Base-by-base conservation (phyloP, 176 grass and related monocot genomes). In the Areca catechu region DNA sequence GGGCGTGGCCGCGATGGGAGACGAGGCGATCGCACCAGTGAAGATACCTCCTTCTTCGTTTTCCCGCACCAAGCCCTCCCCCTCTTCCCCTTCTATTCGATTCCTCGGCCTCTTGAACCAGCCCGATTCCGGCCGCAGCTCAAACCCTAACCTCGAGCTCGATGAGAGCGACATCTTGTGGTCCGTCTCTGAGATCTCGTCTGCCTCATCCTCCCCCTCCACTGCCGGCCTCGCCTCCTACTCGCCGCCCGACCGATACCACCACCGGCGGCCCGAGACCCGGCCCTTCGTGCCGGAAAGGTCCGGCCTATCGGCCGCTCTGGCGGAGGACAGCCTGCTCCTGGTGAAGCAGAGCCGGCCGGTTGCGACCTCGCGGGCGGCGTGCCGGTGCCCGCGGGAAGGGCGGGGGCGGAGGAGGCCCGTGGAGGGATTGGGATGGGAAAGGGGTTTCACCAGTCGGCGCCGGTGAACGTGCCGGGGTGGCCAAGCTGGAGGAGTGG, bases 121-220 rank as follows among this genome's bases (percentile, higher is more conserved):
- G 50, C 82, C 85, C 1, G 85, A 69, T 43, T 43, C 10, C 34
- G 34, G 10, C 34, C 10, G 10, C 28, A 57, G 23, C 48, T 22
- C 50, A 18, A 28, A 57, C 15, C n/a, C 22, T 23, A 54, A 56
- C 48, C 83, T 87, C 21, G 89, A 94, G 84, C 74, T 94, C 48
- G 89, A 94, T 54, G 89, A 94, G 71, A 78, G 58, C 67, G 89
- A 94, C 70, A 80, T 94, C 20, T 80, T 94, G 34, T 94, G 89
- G 89, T 94, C 79, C 0, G 75, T 70, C 4, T 74, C 69, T 34
- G 5, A 50, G 2, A n/a, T 53, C 37, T 19, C 66, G 3, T 70
- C 72, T 52, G 48, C 49, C 47, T 77, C 80, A 23, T 78, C 79
- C 59, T 21, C 74, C 15, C 74, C 79, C 61, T 79, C 72, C 19